Percentiles rank a stretch among this genome's conserved stretches.
These are phyloP conservation scores for Chenopodium album DNA, from an alignment of 148 eudicot genomes.

Conservation along the genomic window DNA sequence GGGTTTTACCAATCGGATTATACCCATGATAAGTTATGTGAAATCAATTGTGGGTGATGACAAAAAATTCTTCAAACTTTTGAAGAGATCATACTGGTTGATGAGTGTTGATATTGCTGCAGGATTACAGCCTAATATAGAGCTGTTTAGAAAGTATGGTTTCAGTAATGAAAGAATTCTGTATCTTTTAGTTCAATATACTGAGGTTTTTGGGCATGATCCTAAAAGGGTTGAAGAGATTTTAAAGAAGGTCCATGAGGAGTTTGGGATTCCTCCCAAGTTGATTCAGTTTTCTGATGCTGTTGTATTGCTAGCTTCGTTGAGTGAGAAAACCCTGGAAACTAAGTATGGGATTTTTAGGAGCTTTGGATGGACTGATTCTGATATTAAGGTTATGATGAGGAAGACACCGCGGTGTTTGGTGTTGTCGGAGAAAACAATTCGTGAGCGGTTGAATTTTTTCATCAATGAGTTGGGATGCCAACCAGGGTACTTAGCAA, in stretches of 20 bases:
- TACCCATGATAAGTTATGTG: conserved; percentile 6
- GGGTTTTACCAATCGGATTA: neutral
- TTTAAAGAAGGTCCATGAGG: conserved; percentile 20
- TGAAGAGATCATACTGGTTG: conserved; percentile 23
- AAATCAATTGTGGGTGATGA: conserved; percentile 12
- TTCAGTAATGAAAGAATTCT: conserved; percentile 21
- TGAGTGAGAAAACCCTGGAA: conserved; percentile 14
- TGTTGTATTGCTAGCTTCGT: conserved; percentile 22
- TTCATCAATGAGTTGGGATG: conserved; percentile 41
- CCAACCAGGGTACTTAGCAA: conserved; percentile 20
- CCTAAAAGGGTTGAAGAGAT: conserved; percentile 15
- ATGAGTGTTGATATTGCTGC: conserved; percentile 17
- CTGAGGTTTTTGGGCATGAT: conserved; percentile 16
- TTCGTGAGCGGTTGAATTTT: conserved; percentile 21
- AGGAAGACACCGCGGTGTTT: conserved; percentile 26
- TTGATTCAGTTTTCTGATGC: conserved; percentile 17
- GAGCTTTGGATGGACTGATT: conserved; percentile 43
- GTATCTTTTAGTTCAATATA: conserved; percentile 14
- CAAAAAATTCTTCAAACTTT: conserved; percentile 7
- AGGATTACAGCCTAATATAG: conserved; percentile 18
- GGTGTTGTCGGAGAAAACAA: conserved; percentile 21
- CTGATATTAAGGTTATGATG: conserved; percentile 22
- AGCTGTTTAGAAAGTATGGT: conserved; percentile 19
- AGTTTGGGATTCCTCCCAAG: conserved; percentile 26
- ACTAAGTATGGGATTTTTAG: conserved; percentile 25